A percentile compares a stretch with the other conserved stretches of the same genome.
These are phyloP conservation scores for Xerocomellus chrysenteron DNA, from an alignment of 768 basidiomycete genomes.

Conservation along the genomic window DNA sequence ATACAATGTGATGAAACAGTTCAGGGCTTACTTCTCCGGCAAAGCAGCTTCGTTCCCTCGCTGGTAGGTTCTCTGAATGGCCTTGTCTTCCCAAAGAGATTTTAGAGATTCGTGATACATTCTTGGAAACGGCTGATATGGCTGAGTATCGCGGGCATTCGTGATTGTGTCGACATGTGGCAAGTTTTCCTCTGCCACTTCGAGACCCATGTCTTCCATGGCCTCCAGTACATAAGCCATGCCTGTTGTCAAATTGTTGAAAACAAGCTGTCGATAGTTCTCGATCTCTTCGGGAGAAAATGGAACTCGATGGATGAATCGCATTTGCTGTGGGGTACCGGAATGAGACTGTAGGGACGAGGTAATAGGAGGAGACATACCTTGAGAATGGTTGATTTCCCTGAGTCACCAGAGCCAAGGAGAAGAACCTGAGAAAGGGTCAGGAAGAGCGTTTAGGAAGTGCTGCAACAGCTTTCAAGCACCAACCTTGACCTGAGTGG, in stretches of 20 bases:
- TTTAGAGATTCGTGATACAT: conserved; percentile 66
- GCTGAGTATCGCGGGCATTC: conserved; percentile 66
- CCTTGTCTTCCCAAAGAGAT: conserved; percentile 73
- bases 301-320: conserved; percentile 85
- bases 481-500: conserved; percentile 70
- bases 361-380: conserved; percentile 34
- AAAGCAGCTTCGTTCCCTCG: conserved; percentile 89
- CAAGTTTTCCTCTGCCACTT: conserved; percentile 61
- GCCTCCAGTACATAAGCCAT: conserved; percentile 81
- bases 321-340: conserved; percentile 75
- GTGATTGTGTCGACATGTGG: conserved; percentile 63
- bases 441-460: background rate
- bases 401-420: conserved; percentile 90
- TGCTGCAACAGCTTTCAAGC: conserved; percentile 2
- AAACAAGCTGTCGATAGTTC: conserved; percentile 86
- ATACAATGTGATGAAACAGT: background rate
- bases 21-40: conserved; percentile 75
- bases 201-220: conserved; percentile 85
- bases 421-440: conserved; percentile 63
- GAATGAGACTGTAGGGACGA: background rate
- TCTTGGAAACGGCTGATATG: conserved; percentile 77
- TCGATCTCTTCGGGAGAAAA: conserved; percentile 85
- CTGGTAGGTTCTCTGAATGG: conserved; percentile 71
- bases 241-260: conserved; percentile 87
- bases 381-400: conserved; percentile 91